Evolutionary conservation across 805 yeast species (phyloP), one percentile per base, ranked within the genome.

Genomic region (Saturnispora quitensis): DNA sequence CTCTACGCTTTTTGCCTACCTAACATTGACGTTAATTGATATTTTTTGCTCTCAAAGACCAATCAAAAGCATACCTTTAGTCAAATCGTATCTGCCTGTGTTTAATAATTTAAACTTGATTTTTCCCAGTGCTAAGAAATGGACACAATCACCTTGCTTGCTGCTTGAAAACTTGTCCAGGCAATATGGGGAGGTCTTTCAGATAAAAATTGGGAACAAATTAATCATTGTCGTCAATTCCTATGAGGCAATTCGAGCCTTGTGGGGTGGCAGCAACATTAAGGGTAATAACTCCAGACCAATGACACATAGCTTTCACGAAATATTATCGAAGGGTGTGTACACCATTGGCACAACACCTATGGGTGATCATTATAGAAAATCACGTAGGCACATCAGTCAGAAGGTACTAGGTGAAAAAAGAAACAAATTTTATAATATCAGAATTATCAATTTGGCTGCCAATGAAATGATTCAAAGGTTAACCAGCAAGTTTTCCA

Each of bases 291-390:
- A 79, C 58, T 85, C 91, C 1, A 68, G 95, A 42, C 93, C 93
- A 0, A 65, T 73, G 20, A 69, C 76, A 50, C 78, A 77, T 63
- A 83, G 89, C 1, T 86, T 86, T 66, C 93, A 86, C 65, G 68
- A 72, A 18, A 71, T 84, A 2, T 70, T 84, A 43, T 74, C 84
- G 0, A 65, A 71, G 24, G 80, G 75, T 50, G 80, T 84, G 0
- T 78, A 73, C 56, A 82, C 88, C 0, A 71, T 82, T 17, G 88
- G 88, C 0, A 78, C 86, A 1, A 81, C 86, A 0, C 87, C 87
- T 1, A 73, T 69, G 53, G 77, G 83, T 1, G 65, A 62, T 0
- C 67, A 77, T 2, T 82, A 68, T 56, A 64, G 69, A 47, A 65
- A 62, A 47, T 73, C 75, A 60, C 74, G 79, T 58, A 80, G 78